These are phyloP conservation scores for Tuber brumale DNA, from an alignment of 495 filamentous ascomycete species.

Conservation along the genomic window DNA sequence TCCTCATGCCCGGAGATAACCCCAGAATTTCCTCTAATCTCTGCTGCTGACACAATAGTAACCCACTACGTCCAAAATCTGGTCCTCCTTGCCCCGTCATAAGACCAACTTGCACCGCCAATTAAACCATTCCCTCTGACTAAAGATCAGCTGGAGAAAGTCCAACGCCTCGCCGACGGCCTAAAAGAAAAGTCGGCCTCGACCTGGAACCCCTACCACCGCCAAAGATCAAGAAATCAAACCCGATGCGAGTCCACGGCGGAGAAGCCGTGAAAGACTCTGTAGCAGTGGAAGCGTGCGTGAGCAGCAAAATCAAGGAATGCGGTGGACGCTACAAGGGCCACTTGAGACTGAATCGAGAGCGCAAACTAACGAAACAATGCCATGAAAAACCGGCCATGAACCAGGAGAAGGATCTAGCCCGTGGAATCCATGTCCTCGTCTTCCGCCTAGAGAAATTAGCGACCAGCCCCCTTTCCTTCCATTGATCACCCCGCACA, in stretches of 20 bases:
- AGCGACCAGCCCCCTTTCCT: no score
- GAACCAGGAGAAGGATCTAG: slow-evolving; percentile 81
- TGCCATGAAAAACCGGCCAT: slow-evolving; percentile 71
- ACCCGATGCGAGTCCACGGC: slow-evolving; percentile 95
- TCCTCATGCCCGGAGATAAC: slow-evolving; percentile 63
- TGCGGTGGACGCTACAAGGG: slow-evolving; percentile 52
- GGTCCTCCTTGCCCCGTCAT: slow-evolving; percentile 83
- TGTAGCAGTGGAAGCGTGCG: slow-evolving; percentile 89
- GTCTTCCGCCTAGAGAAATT: slow-evolving; percentile 85
- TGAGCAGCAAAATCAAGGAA: slow-evolving; percentile 82
- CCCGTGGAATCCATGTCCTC: slow-evolving; percentile 70
- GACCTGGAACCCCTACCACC: slow-evolving; percentile 82
- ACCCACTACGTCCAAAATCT: slow-evolving; percentile 89
- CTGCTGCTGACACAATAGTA: slow-evolving; percentile 71
- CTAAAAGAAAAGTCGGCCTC: slow-evolving; percentile 92
- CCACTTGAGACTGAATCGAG: slow-evolving; percentile 73
- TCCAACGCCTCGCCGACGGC: slow-evolving; percentile 81
- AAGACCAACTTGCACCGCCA: slow-evolving; percentile 71
- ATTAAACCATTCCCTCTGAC: slow-evolving; percentile 93
- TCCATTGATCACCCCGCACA: no score
- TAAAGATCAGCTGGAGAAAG: slow-evolving; percentile 75
- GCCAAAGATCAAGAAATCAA: slow-evolving; percentile 90
- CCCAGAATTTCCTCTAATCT: slow-evolving; percentile 62
- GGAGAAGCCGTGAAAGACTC: slow-evolving; percentile 96
- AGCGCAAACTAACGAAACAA: slow-evolving; percentile 81